Conservation (phyloP, 306 rosid species). For the Sindora glabra region DNA sequence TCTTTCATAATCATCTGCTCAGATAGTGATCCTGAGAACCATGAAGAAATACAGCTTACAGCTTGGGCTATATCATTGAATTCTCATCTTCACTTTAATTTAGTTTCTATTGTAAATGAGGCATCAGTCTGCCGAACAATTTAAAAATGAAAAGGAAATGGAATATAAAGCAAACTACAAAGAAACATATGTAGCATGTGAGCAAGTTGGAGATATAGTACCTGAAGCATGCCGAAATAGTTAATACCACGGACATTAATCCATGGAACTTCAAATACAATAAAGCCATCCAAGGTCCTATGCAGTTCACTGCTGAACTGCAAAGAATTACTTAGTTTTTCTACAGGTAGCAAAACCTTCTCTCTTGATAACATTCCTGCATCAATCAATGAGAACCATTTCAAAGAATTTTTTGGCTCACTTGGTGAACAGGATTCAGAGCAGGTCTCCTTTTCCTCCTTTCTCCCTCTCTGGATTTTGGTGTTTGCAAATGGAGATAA, state of each 20-base stretch:
- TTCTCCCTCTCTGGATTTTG: slow-evolving; percentile 51
- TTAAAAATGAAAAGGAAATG: slow-evolving; percentile 1
- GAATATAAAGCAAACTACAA: too few species aligned
- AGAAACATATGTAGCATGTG: not conserved
- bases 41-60: slow-evolving; percentile 55
- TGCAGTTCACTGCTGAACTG: slow-evolving; percentile 64
- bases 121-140: slow-evolving; percentile 73
- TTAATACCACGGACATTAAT: slow-evolving; percentile 72
- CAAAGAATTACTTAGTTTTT: slow-evolving; percentile 57
- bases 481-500: slow-evolving; percentile 82
- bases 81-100: slow-evolving; percentile 89
- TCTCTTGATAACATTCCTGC: slow-evolving; percentile 50
- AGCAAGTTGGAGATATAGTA: slow-evolving; percentile 20
- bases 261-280: slow-evolving; percentile 87
- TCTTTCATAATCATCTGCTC: slow-evolving; percentile 58
- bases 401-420: slow-evolving; percentile 33
- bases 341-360: slow-evolving; percentile 76
- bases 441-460: slow-evolving; percentile 38
- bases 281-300: slow-evolving; percentile 78
- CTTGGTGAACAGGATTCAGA: slow-evolving; percentile 27
- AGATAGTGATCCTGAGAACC: slow-evolving; percentile 73
- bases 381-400: slow-evolving; percentile 66
- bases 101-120: slow-evolving; percentile 72
- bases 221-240: slow-evolving; percentile 96
- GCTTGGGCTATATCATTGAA: slow-evolving; percentile 88